These are phyloP conservation scores for Arabis alpina DNA, from an alignment of 345 rosid genomes.

Conservation along the genomic window DNA sequence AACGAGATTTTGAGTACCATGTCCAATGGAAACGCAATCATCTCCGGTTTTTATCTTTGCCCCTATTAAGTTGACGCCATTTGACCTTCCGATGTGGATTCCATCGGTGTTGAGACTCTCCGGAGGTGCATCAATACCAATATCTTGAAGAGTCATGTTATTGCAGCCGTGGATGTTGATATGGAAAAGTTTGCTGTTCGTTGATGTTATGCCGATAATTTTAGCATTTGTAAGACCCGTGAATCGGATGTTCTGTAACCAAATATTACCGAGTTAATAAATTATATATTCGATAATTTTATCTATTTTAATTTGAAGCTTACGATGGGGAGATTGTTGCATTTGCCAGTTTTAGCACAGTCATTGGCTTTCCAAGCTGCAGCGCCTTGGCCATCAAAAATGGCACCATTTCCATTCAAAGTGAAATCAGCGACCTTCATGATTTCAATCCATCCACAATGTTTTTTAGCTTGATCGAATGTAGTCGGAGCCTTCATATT, in stretches of 20 bases:
- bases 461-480: neutral
- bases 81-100: conserved; percentile 57
- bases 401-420: conserved; percentile 45
- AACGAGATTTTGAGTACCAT: conserved; percentile 46
- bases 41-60: conserved; percentile 52
- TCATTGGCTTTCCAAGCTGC: conserved; percentile 44
- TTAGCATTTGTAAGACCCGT: conserved; percentile 25
- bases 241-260: conserved; percentile 10
- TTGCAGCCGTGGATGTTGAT: conserved; percentile 44
- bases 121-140: conserved; percentile 44
- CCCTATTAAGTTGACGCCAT: conserved; percentile 31
- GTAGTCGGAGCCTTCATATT: conserved; percentile 46
- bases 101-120: conserved; percentile 64
- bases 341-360: conserved; percentile 38
- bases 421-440: conserved; percentile 34
- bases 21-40: conserved; percentile 60
- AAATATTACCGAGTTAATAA: too few relatives aligned
- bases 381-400: conserved; percentile 56
- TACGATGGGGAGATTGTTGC: conserved; percentile 46
- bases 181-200: conserved; percentile 58
- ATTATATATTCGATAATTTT: too few relatives aligned
- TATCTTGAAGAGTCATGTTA: conserved; percentile 45
- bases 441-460: conserved; percentile 48
- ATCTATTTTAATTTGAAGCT: neutral
- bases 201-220: conserved; percentile 43